These are phyloP conservation scores for Ephemerocybe angulata DNA, from an alignment of 768 basidiomycete genomes.

Conservation along the genomic window DNA sequence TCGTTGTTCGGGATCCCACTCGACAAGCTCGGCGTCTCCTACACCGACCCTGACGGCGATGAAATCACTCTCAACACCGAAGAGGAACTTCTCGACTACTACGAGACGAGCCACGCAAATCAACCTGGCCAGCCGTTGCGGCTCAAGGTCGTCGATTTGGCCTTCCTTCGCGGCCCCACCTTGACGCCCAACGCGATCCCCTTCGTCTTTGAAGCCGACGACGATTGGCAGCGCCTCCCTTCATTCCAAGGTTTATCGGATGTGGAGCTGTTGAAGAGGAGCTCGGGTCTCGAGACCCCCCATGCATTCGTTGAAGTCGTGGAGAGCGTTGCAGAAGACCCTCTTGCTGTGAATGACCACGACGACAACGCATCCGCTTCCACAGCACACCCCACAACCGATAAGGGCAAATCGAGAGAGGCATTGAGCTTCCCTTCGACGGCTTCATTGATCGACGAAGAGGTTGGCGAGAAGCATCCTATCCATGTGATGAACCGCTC, in stretches of 20 bases:
- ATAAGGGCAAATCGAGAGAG: conserved; percentile 53
- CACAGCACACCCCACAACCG: conserved; percentile 25
- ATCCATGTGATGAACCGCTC: conserved; percentile 54
- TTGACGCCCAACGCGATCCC: conserved; percentile 43
- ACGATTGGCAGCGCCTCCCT: conserved; percentile 64
- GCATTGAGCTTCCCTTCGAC: conserved; percentile 23
- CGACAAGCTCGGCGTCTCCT: conserved; percentile 62
- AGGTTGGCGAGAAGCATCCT: conserved; percentile 51
- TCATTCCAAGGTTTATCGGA: conserved; percentile 31
- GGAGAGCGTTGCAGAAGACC: conserved; percentile 32
- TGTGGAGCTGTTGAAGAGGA: conserved; percentile 18
- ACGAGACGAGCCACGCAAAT: conserved; percentile 30
- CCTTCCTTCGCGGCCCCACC: conserved; percentile 30
- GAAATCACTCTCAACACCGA: conserved; percentile 74
- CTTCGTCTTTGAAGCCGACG: conserved; percentile 45
- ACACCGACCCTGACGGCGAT: conserved; percentile 70
- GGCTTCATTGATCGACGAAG: conserved; percentile 37
- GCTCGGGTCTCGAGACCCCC: conserved; percentile 33
- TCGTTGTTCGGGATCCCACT: conserved; percentile 49
- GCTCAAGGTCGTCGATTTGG: conserved; percentile 62
- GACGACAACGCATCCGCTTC: conserved; percentile 26
- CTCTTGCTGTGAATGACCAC: conserved; percentile 19
- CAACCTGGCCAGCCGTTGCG: conserved; percentile 40
- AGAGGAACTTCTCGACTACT: conserved; percentile 75
- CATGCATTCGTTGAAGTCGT: conserved; percentile 67